Conservation (phyloP, 2,329 filamentous ascomycete genomes). For the Dactylellina sp. region DNA sequence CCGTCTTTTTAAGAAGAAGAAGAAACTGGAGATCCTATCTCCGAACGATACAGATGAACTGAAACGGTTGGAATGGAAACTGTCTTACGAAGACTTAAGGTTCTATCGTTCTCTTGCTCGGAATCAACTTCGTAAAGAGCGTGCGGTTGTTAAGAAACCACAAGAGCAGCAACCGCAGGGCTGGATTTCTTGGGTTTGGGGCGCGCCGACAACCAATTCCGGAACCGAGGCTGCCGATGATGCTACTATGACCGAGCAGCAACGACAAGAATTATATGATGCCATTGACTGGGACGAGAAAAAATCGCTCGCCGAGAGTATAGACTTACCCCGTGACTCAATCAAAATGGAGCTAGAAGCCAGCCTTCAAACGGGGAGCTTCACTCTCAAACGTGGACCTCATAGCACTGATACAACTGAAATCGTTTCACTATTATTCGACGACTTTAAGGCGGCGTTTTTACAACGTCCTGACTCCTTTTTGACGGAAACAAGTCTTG, state of each 20-base stretch:
- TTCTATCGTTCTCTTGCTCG: slow-evolving; percentile 97
- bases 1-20: slow-evolving; percentile 91
- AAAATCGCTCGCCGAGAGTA: slow-evolving; percentile 83
- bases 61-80: slow-evolving; percentile 82
- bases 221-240: slow-evolving; percentile 75
- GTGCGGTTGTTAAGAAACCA: slow-evolving; percentile 84
- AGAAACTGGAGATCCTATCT: slow-evolving; percentile 75
- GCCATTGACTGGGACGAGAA: slow-evolving; percentile 99
- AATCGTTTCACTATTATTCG: slow-evolving; percentile 90
- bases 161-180: slow-evolving; percentile 77
- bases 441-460: slow-evolving; percentile 90
- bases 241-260: slow-evolving; percentile 91
- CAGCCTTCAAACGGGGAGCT: slow-evolving; percentile 93
- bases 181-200: slow-evolving; percentile 94
- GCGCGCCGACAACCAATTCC: slow-evolving; percentile 71
- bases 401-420: slow-evolving; percentile 78
- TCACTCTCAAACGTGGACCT: slow-evolving; percentile 87
- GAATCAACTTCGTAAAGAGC: slow-evolving; percentile 95
- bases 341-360: slow-evolving; percentile 93
- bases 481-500: slow-evolving; percentile 87
- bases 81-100: slow-evolving; percentile 91
- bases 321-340: slow-evolving; percentile 90
- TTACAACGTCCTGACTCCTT: slow-evolving; percentile 91
- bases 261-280: slow-evolving; percentile 94
- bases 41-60: slow-evolving; percentile 78